A percentile compares a stretch with the other conserved stretches of the same genome.
Evolutionary conservation across 2,329 filamentous ascomycete species (phyloP).

Genomic region (Waltergamsia citrina): DNA sequence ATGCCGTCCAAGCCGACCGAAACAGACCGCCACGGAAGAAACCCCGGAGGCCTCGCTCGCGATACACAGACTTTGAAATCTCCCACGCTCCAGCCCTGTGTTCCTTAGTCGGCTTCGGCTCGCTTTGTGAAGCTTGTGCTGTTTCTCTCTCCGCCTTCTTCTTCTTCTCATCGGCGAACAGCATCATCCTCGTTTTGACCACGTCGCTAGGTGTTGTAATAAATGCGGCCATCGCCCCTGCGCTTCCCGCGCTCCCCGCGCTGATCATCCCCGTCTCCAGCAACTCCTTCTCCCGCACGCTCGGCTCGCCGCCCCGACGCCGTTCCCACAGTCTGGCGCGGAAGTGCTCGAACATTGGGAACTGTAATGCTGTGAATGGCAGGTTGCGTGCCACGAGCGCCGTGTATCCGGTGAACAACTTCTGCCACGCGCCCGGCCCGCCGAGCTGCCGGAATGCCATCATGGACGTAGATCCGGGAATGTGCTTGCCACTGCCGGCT

Average conservation of each 20-base stretch:
- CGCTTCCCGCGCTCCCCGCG: constrained; percentile 61
- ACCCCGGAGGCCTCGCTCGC: constrained; percentile 59
- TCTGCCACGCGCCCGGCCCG: constrained; percentile 41
- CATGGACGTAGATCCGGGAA: constrained; percentile 30
- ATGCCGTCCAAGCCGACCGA: constrained; percentile 69
- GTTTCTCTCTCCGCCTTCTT: background rate
- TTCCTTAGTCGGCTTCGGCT: constrained; percentile 10
- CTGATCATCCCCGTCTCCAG: constrained; percentile 63
- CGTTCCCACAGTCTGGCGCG: constrained; percentile 41
- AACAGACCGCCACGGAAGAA: constrained; percentile 70
- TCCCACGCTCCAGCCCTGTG: constrained; percentile 35
- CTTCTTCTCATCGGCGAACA: constrained; percentile 36
- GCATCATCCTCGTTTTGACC: constrained; percentile 84
- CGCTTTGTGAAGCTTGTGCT: constrained; percentile 6
- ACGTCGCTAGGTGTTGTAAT: constrained; percentile 87
- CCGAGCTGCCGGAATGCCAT: constrained; percentile 38
- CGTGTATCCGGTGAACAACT: constrained; percentile 63
- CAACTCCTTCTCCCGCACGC: constrained; percentile 23
- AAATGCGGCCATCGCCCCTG: constrained; percentile 66
- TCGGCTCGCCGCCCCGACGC: constrained; percentile 11
- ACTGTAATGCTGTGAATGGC: constrained; percentile 81
- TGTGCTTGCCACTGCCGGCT: constrained; percentile 8
- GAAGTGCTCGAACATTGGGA: constrained; percentile 73
- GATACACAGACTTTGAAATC: constrained; percentile 56
- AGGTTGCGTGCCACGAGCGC: constrained; percentile 75